phyloP scores from a whole-genome alignment of 208 protist genomes.

The Kentomonas sorsogonicus region DNA sequence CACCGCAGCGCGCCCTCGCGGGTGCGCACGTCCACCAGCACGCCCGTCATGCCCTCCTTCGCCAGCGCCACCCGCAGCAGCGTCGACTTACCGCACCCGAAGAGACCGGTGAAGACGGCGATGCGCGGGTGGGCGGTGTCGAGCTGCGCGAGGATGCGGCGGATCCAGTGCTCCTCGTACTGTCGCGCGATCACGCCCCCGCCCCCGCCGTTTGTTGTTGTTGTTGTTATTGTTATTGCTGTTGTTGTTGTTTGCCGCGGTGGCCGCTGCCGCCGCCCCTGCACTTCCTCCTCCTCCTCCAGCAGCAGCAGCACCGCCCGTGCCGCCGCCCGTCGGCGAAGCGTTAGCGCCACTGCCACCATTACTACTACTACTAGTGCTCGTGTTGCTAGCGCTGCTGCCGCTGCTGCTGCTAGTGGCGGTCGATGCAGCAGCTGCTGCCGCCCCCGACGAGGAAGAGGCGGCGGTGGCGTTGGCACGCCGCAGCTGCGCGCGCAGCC shows the following conservation, averaged over 20 bases:
- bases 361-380: not conserved
- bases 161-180: constrained; percentile 34
- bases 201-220: not conserved
- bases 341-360: not conserved
- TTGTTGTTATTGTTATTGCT: not conserved
- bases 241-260: not conserved
- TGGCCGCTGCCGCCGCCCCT: not conserved
- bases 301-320: too few species aligned
- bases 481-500: not conserved
- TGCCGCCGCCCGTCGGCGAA: too few species aligned
- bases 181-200: constrained; percentile 1
- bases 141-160: constrained; percentile 37
- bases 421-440: not conserved
- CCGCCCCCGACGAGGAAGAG: too few species aligned
- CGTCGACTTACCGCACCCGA: constrained; percentile 68
- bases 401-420: not conserved
- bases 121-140: constrained; percentile 48
- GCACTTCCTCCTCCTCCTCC: too few species aligned
- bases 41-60: constrained; percentile 54
- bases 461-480: not conserved
- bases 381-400: not conserved
- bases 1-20: constrained; percentile 69
- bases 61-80: constrained; percentile 49
- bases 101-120: constrained; percentile 61
- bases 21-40: constrained; percentile 71